These are phyloP conservation scores for Nitzschia palea DNA, from an alignment of 108 stramenopile species.

Conservation along the genomic window DNA sequence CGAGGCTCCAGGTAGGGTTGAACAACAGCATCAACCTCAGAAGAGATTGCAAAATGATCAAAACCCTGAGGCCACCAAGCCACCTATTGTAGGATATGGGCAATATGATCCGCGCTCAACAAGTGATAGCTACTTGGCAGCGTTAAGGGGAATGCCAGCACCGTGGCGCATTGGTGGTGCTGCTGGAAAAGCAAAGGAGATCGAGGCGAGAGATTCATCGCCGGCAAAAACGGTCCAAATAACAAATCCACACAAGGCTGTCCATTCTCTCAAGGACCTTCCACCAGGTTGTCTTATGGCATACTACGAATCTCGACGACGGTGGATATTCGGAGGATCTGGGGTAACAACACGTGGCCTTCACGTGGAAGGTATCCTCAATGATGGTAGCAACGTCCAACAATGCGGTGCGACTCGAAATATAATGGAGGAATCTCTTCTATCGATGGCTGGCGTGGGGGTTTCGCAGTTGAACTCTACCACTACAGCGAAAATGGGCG, in stretches of 20 bases:
- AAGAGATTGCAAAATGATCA: background rate
- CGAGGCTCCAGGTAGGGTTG: slow-evolving; percentile 16
- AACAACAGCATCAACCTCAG: slow-evolving; percentile 15
- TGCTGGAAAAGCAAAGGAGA: slow-evolving; percentile 12
- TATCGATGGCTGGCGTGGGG: slow-evolving; percentile 68
- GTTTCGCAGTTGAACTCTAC: slow-evolving; percentile 59
- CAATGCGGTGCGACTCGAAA: slow-evolving; percentile 40
- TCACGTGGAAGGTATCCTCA: slow-evolving; percentile 71
- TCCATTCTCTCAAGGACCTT: slow-evolving; percentile 41
- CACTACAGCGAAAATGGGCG: slow-evolving; percentile 69
- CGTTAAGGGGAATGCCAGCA: slow-evolving; percentile 64
- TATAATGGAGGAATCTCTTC: slow-evolving; percentile 49
- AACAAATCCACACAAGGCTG: background rate
- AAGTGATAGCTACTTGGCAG: slow-evolving; percentile 51
- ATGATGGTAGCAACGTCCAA: slow-evolving; percentile 76
- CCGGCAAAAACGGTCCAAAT: background rate
- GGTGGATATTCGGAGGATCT: slow-evolving; percentile 84
- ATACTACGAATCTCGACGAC: slow-evolving; percentile 77
- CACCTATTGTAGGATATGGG: slow-evolving; percentile 51
- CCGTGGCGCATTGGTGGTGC: slow-evolving; percentile 47
- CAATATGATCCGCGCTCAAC: slow-evolving; percentile 63
- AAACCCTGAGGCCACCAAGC: slow-evolving; percentile 4
- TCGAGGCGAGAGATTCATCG: background rate
- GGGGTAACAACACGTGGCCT: slow-evolving; percentile 65
- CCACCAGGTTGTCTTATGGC: slow-evolving; percentile 69